Evolutionary conservation across 768 basidiomycete species (phyloP).

Genomic region (Tricholoma flavovirens): DNA sequence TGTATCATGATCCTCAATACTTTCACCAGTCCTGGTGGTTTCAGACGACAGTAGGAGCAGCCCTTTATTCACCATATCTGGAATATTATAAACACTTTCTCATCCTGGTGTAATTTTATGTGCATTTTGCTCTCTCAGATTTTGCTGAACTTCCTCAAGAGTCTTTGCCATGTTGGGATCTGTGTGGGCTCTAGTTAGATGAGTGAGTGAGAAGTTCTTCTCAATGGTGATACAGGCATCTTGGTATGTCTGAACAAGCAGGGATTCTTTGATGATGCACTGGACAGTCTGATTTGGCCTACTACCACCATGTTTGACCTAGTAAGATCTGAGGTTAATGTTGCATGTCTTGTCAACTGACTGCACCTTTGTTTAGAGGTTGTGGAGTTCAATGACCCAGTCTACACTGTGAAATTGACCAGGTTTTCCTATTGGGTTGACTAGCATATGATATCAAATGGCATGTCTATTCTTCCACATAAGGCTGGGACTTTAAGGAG

Average conservation of each 20-base stretch:
- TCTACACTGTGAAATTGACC: constrained; percentile 22
- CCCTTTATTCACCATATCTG: background rate
- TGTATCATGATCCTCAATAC: no score
- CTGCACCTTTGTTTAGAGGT: constrained; percentile 26
- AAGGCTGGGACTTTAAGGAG: no score
- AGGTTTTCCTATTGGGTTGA: constrained; percentile 25
- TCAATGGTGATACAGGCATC: constrained; percentile 15
- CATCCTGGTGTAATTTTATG: background rate
- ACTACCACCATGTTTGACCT: constrained; percentile 20
- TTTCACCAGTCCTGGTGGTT: no score
- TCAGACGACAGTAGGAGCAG: no score
- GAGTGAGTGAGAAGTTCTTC: constrained; percentile 17
- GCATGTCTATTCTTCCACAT: no score
- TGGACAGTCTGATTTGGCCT: constrained; percentile 24
- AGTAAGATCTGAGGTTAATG: background rate
- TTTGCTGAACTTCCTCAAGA: constrained; percentile 7
- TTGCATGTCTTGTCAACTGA: background rate
- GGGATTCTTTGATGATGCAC: constrained; percentile 26
- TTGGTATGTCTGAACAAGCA: constrained; percentile 22
- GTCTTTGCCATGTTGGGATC: constrained; percentile 22
- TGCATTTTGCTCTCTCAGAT: background rate
- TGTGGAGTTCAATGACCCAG: constrained; percentile 27
- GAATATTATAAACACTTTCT: background rate
- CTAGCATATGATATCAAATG: constrained; percentile 13
- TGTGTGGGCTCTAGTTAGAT: constrained; percentile 17